Percentiles rank a stretch among this genome's conserved stretches.
Conservation (phyloP, 495 filamentous ascomycete genomes). For the Trichodelitschia bisporula region DNA sequence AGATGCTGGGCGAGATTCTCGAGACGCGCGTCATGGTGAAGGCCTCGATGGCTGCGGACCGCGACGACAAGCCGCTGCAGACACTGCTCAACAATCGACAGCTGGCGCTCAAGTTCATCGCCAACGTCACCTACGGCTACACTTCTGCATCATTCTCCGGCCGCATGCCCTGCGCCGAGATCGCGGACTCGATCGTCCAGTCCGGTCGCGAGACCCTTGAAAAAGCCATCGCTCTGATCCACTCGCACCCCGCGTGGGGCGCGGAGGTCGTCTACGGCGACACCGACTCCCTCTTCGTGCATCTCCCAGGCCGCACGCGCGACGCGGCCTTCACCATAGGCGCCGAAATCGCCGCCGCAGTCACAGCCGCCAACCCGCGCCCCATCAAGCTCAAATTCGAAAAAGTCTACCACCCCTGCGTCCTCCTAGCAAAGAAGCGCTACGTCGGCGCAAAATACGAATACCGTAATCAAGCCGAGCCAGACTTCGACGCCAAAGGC, state of each 20-base stretch:
- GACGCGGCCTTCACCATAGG: constrained; percentile 84
- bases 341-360: constrained; percentile 67
- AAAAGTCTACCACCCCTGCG: constrained; percentile 89
- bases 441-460: constrained; percentile 98
- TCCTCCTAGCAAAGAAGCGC: constrained; percentile 86
- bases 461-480: constrained; percentile 43
- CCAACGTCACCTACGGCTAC: constrained; percentile 96
- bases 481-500: constrained; percentile 92
- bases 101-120: constrained; percentile 84
- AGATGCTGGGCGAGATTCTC: constrained; percentile 89
- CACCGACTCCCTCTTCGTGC: constrained; percentile 88
- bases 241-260: constrained; percentile 64
- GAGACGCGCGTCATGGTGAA: constrained; percentile 98
- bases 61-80: constrained; percentile 69
- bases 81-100: constrained; percentile 83
- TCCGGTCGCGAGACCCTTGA: constrained; percentile 85
- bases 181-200: constrained; percentile 95
- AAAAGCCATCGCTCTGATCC: constrained; percentile 78
- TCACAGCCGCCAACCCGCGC: constrained; percentile 76
- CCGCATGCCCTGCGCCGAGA: constrained; percentile 92
- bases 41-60: constrained; percentile 84
- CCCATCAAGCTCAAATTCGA: constrained; percentile 95
- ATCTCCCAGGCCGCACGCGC: constrained; percentile 63
- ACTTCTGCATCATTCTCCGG: constrained; percentile 90
- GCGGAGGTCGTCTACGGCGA: constrained; percentile 97